Evolutionary conservation across 305 asterid species (phyloP), one percentile per base, ranked within the genome.

Genomic region (Petunia hybrid): DNA sequence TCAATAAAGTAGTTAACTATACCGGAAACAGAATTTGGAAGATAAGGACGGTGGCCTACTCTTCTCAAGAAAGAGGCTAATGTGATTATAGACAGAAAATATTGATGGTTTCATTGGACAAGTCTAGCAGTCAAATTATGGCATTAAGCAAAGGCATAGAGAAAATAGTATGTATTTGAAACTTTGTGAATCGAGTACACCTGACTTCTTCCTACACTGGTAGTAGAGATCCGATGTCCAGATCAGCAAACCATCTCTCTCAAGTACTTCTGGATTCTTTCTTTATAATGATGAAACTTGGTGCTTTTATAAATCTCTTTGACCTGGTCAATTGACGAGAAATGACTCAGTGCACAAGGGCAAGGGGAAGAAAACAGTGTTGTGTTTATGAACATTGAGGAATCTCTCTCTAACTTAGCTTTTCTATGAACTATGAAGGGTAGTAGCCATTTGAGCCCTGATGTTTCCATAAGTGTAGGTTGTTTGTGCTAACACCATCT

Each of bases 341-440:
- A 73, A 4, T 1, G 63, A 73, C 46, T 48, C 4, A 73, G 3
- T 51, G 13, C 36, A 73, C 48, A 73, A 48, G 78, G 31, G 12
- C 45, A 48, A 71, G 38, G 45, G 78, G 6, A 73, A 48, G 46
- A 51, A 73, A 73, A 14, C 36, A 51, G 45, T 36, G 42, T 35
- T 35, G 62, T 35, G 9, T 8, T 73, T 13, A 51, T 9, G 12
- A 12, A 12, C 71, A 62, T 62, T 64, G 71, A 64, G 31, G 46
- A 39, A 5, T 64, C 12, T 22, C 46, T 12, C 39, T 46, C 39
- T 64, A 13, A 5, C 13, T 38, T 64, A 6, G 46, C 46, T 64
- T 64, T 64, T 64, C 22, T 64, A 38, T 38, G 70, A 64, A 64
- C 22, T 64, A 38, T 38, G 70, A 64, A 64, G 71, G 10, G 10